These are phyloP conservation scores for Aureobasidium subglaciale DNA, from an alignment of 2,329 filamentous ascomycete species.

Conservation along the genomic window DNA sequence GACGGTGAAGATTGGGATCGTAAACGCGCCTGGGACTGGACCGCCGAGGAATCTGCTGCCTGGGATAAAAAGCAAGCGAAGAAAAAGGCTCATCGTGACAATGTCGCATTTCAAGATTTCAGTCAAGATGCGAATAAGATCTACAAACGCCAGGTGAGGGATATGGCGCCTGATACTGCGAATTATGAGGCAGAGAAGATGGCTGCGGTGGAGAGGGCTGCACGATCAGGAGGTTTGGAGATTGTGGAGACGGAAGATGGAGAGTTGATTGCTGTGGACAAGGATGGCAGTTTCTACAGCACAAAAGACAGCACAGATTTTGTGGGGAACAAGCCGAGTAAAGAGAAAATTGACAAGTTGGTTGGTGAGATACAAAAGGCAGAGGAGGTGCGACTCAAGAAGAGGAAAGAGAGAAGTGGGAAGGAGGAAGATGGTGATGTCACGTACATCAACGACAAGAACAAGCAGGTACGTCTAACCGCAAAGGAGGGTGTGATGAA, in stretches of 20 bases:
- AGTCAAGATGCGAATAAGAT: conserved; percentile 80
- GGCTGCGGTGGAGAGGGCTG: conserved; percentile 75
- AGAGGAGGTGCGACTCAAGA: conserved; percentile 79
- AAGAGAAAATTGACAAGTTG: conserved; percentile 78
- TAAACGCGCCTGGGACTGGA: conserved; percentile 98
- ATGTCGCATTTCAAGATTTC: conserved; percentile 87
- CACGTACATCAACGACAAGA: conserved; percentile 99
- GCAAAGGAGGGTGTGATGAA: neutral
- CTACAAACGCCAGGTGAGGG: conserved; percentile 83
- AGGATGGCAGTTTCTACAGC: conserved; percentile 83
- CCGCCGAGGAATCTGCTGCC: conserved; percentile 82
- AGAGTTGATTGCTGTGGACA: conserved; percentile 89
- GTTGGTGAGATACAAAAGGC: conserved; percentile 82
- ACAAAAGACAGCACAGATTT: conserved; percentile 78
- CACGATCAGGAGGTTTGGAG: conserved; percentile 75
- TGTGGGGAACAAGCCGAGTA: conserved; percentile 77
- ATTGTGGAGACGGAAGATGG: conserved; percentile 94
- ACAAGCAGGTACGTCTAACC: conserved; percentile 52
- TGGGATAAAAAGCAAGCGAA: conserved; percentile 91
- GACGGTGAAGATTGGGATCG: conserved; percentile 89
- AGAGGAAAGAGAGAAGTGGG: conserved; percentile 67
- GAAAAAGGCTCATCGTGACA: conserved; percentile 71
- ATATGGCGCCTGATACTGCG: conserved; percentile 69
- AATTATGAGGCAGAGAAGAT: conserved; percentile 84
- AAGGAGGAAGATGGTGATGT: conserved; percentile 84